These are phyloP conservation scores for Vaccinium macrocarpon DNA, from an alignment of 148 eudicot genomes.

Conservation along the genomic window DNA sequence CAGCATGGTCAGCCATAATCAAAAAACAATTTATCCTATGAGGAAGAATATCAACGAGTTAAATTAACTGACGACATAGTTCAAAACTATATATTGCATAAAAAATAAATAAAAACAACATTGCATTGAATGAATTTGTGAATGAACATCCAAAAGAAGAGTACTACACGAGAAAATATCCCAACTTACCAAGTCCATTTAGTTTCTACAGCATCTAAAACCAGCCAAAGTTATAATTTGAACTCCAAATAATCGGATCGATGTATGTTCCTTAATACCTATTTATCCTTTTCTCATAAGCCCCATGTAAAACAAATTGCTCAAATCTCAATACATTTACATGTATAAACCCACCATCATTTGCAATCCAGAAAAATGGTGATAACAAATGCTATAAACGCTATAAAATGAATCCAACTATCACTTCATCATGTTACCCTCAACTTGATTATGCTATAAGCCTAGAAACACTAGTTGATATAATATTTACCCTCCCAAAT, in stretches of 20 bases:
- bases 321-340: background rate
- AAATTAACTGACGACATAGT: background rate
- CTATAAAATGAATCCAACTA: background rate
- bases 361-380: background rate
- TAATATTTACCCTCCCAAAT: too few species aligned
- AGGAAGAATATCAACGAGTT: background rate
- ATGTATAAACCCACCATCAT: background rate
- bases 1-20: background rate
- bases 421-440: background rate
- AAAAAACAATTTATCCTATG: background rate
- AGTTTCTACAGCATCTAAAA: conserved; percentile 4
- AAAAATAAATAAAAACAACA: background rate
- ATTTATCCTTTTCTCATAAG: background rate
- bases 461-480: too few species aligned
- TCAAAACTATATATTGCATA: background rate
- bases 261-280: background rate
- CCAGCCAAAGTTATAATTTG: background rate
- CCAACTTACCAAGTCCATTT: background rate
- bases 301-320: background rate
- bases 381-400: background rate
- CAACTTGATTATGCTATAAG: too few species aligned
- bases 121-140: background rate
- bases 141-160: background rate
- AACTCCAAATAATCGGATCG: background rate
- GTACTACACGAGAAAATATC: background rate